A percentile compares a stretch with the other conserved stretches of the same genome.
Conservation (phyloP, 2,329 filamentous ascomycete species). For the Aspergillus ustus region DNA sequence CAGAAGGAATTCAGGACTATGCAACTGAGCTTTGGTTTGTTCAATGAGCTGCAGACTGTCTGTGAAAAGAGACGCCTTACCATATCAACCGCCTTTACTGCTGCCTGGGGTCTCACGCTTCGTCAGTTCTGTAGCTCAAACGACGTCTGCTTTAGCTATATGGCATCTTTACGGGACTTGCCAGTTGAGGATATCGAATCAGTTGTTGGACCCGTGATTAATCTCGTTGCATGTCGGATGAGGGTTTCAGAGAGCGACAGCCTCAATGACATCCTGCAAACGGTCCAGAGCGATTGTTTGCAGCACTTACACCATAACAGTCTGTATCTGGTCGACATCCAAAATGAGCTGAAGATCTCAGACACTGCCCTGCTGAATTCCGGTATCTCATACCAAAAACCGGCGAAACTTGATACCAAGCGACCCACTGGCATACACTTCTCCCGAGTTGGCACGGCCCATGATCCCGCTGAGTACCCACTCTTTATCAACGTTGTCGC, state of each 20-base stretch:
- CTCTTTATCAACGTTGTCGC: slow-evolving; percentile 56
- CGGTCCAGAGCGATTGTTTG: slow-evolving; percentile 53
- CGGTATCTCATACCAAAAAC: slow-evolving; percentile 52
- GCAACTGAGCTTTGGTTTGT: slow-evolving; percentile 33
- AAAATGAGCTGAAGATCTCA: slow-evolving; percentile 48
- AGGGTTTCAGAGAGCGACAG: slow-evolving; percentile 36
- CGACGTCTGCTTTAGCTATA: slow-evolving; percentile 62
- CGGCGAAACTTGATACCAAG: slow-evolving; percentile 36
- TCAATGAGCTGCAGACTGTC: slow-evolving; percentile 38
- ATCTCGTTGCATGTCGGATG: slow-evolving; percentile 52
- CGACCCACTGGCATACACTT: slow-evolving; percentile 40
- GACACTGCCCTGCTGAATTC: slow-evolving; percentile 52
- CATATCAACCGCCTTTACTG: slow-evolving; percentile 64
- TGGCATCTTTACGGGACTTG: slow-evolving; percentile 47
- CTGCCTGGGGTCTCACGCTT: slow-evolving; percentile 71
- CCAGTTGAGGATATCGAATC: slow-evolving; percentile 47
- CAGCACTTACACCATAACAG: slow-evolving; percentile 51
- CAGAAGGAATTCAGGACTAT: slow-evolving; percentile 36
- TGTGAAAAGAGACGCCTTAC: slow-evolving; percentile 54
- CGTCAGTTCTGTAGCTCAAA: slow-evolving; percentile 68
- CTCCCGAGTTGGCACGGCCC: slow-evolving; percentile 43
- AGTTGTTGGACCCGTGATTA: slow-evolving; percentile 54
- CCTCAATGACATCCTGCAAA: slow-evolving; percentile 45
- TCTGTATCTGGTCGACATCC: slow-evolving; percentile 52
- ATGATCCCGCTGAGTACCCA: slow-evolving; percentile 56